phyloP scores from a whole-genome alignment of 305 asterid species.

The Rubia peregrina region DNA sequence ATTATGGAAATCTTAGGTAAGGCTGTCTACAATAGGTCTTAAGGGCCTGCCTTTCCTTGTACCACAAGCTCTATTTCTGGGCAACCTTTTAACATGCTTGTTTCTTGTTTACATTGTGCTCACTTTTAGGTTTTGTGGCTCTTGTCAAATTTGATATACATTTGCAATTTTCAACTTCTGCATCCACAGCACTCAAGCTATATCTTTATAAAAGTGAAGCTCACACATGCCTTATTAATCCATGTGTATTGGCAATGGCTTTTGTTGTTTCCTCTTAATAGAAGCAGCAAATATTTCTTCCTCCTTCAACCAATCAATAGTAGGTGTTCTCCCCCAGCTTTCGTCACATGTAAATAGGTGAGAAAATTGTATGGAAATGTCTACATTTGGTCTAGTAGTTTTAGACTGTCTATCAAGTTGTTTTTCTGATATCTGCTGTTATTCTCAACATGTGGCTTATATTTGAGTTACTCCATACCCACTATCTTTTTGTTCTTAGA shows the following conservation, averaged over 20 bases:
- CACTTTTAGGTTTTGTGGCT: not conserved
- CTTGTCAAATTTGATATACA: not conserved
- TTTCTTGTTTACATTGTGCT: not conserved
- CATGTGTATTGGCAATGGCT: constrained; percentile 3
- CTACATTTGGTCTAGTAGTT: constrained; percentile 6
- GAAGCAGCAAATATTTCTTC: constrained; percentile 66
- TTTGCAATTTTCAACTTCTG: not conserved
- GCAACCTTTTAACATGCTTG: not conserved
- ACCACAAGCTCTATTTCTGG: not conserved
- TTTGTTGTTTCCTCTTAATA: constrained; percentile 30
- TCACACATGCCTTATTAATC: not conserved
- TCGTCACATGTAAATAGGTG: constrained; percentile 81
- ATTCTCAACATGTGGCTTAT: not conserved
- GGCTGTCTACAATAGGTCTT: not conserved
- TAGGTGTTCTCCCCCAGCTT: constrained; percentile 88
- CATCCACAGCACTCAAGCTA: not conserved
- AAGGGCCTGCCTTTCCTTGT: not conserved
- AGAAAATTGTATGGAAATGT: constrained; percentile 4
- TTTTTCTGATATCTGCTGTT: not conserved
- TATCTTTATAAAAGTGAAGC: not conserved
- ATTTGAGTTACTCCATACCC: not conserved
- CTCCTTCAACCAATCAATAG: constrained; percentile 64
- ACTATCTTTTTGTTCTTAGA: constrained; percentile 4
- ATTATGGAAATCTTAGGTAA: not conserved
- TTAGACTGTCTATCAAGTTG: not conserved